Percentiles rank a stretch among this genome's conserved stretches.
Conservation (phyloP, 495 filamentous ascomycete genomes). For the Hyaloscypha variabilis region DNA sequence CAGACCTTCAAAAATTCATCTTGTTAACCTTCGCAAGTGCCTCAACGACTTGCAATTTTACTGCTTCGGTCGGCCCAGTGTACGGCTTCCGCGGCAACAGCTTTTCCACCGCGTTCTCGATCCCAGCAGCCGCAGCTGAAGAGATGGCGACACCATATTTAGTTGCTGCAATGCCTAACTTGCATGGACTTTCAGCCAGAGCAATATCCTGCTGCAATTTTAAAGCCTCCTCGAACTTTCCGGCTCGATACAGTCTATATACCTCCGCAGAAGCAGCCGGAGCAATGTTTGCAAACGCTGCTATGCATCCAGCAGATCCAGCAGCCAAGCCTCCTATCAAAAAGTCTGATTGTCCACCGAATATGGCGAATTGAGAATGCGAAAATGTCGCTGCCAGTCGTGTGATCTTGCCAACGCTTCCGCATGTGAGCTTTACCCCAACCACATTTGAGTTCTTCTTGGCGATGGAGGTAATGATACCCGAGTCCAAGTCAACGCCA, state of each 20-base stretch:
- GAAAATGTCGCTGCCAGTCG: slow-evolving; percentile 28
- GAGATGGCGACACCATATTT: slow-evolving; percentile 65
- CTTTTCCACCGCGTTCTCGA: slow-evolving; percentile 56
- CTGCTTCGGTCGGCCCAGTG: slow-evolving; percentile 46
- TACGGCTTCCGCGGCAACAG: slow-evolving; percentile 63
- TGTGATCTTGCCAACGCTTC: slow-evolving; percentile 35
- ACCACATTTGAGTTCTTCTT: slow-evolving; percentile 36
- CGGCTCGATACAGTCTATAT: slow-evolving; percentile 38
- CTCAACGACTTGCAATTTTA: not conserved
- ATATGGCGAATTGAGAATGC: slow-evolving; percentile 28
- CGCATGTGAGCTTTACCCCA: slow-evolving; percentile 43
- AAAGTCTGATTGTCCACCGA: slow-evolving; percentile 37
- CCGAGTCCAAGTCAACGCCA: slow-evolving; percentile 39
- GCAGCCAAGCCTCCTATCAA: slow-evolving; percentile 32
- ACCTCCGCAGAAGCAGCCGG: slow-evolving; percentile 37
- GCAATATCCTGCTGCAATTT: slow-evolving; percentile 39
- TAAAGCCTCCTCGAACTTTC: slow-evolving; percentile 39
- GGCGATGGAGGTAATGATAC: slow-evolving; percentile 28
- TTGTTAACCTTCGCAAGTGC: too few relatives aligned
- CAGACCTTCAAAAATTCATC: too few relatives aligned
- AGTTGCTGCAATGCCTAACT: slow-evolving; percentile 62
- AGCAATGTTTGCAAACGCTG: slow-evolving; percentile 36
- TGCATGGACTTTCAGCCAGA: slow-evolving; percentile 53
- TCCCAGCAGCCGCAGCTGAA: slow-evolving; percentile 56
- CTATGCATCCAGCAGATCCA: slow-evolving; percentile 35